Conservation (phyloP, 2,329 filamentous ascomycete genomes). For the Pestalotiopsis sp. region DNA sequence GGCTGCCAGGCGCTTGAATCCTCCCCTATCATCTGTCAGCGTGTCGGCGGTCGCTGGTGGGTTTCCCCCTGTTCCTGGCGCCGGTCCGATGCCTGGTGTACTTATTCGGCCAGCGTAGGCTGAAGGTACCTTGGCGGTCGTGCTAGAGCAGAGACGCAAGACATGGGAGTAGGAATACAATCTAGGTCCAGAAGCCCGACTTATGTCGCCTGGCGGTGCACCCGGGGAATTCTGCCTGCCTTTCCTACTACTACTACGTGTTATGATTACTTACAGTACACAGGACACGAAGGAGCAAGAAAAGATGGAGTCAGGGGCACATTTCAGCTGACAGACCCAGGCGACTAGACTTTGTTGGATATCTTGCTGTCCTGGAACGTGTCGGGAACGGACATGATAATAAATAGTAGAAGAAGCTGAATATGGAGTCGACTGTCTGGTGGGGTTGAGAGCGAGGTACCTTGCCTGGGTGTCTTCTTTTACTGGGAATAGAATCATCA, state of each 20-base stretch:
- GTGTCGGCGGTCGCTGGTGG: neutral
- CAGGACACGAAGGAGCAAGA: neutral
- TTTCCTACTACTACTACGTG: neutral
- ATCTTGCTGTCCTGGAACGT: neutral
- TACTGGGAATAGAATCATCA: neutral
- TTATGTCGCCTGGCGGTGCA: neutral
- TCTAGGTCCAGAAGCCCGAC: neutral
- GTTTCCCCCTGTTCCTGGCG: slow-evolving; percentile 11
- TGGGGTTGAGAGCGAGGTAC: neutral
- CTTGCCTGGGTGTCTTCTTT: neutral
- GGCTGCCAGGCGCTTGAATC: neutral
- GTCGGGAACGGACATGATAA: neutral
- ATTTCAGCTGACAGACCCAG: neutral
- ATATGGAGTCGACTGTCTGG: neutral
- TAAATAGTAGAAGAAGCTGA: neutral
- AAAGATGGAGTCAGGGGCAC: neutral
- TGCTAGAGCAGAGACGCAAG: neutral
- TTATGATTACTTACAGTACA: neutral
- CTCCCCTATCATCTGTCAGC: slow-evolving; percentile 2
- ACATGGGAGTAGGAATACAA: neutral
- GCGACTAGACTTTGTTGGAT: neutral
- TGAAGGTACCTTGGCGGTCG: neutral
- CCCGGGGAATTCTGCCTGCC: neutral
- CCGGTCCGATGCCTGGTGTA: slow-evolving; percentile 7
- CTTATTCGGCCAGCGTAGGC: too few relatives aligned